Evolutionary conservation across 306 rosid species (phyloP).

Genomic region (Cucumis cinereus): DNA sequence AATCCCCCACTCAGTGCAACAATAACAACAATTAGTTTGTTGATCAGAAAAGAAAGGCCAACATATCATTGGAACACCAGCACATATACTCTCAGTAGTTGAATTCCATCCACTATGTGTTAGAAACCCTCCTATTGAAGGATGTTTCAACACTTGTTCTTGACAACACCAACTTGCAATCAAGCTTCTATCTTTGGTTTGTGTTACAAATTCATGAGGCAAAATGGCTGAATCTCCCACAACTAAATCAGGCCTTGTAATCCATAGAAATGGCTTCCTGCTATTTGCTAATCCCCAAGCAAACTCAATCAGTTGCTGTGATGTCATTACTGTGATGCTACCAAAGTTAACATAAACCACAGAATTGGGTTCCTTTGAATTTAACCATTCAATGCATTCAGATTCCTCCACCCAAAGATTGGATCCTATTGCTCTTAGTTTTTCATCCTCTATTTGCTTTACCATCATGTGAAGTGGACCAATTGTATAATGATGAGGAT

Average conservation of each 20-base stretch:
- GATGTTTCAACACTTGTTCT: constrained; percentile 34
- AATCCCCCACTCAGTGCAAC: constrained; percentile 30
- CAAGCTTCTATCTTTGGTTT: constrained; percentile 24
- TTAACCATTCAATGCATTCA: constrained; percentile 34
- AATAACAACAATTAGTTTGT: constrained; percentile 10
- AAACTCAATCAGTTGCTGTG: constrained; percentile 26
- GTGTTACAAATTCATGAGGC: constrained; percentile 15
- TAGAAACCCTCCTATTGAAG: constrained; percentile 29
- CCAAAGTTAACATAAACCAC: constrained; percentile 7
- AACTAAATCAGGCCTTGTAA: constrained; percentile 38
- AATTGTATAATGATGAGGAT: background rate
- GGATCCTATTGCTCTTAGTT: constrained; percentile 3
- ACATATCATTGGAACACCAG: constrained; percentile 24
- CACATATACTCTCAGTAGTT: constrained; percentile 30
- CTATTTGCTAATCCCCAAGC: constrained; percentile 38
- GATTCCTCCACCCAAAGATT: constrained; percentile 38
- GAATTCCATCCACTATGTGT: constrained; percentile 11
- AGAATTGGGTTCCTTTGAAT: constrained; percentile 17
- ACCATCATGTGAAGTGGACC: background rate
- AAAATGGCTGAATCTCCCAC: constrained; percentile 11
- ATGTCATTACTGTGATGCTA: constrained; percentile 23
- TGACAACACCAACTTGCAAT: constrained; percentile 40
- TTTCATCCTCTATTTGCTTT: background rate
- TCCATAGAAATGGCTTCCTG: constrained; percentile 27
- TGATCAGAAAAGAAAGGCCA: constrained; percentile 39